A percentile compares a stretch with the other conserved stretches of the same genome.
phyloP scores from a whole-genome alignment of 2,329 filamentous ascomycete species.

The Aspergillus ustus region DNA sequence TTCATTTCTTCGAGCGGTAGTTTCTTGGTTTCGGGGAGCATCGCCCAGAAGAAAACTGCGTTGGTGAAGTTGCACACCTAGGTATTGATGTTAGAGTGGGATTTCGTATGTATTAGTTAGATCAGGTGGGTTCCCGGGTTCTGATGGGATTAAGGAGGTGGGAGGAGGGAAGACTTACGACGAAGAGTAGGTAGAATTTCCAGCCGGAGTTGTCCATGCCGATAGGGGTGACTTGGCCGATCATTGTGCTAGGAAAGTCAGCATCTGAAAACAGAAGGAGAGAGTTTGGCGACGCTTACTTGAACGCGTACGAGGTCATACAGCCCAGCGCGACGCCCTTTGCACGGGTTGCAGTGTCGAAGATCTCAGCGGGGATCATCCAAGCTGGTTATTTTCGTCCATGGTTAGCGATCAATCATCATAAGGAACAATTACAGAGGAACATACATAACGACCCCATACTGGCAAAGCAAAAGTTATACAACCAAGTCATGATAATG shows the following conservation, averaged over 20 bases:
- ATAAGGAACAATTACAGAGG: no score
- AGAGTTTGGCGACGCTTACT: background rate
- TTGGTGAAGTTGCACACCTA: slow-evolving; percentile 1
- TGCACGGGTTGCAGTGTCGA: slow-evolving; percentile 1
- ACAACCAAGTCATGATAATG: slow-evolving; percentile 8
- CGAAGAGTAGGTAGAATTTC: background rate
- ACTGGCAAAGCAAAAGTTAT: background rate
- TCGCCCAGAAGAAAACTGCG: slow-evolving; percentile 2
- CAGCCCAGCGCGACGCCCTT: background rate
- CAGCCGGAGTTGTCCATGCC: background rate
- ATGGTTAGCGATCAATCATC: no score
- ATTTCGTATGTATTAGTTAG: no score
- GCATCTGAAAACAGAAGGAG: no score
- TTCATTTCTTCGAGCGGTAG: slow-evolving; percentile 6
- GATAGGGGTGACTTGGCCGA: background rate
- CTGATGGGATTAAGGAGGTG: no score
- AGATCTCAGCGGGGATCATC: slow-evolving; percentile 9
- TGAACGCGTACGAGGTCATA: slow-evolving; percentile 4
- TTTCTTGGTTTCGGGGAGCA: background rate
- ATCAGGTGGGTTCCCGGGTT: no score
- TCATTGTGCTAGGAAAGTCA: background rate
- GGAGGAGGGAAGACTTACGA: background rate
- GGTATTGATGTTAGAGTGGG: no score
- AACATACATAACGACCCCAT: background rate
- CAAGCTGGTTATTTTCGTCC: background rate